Conservation (phyloP, 1,139 yeast species). For the Spencermartinsiella ligniputridi region DNA sequence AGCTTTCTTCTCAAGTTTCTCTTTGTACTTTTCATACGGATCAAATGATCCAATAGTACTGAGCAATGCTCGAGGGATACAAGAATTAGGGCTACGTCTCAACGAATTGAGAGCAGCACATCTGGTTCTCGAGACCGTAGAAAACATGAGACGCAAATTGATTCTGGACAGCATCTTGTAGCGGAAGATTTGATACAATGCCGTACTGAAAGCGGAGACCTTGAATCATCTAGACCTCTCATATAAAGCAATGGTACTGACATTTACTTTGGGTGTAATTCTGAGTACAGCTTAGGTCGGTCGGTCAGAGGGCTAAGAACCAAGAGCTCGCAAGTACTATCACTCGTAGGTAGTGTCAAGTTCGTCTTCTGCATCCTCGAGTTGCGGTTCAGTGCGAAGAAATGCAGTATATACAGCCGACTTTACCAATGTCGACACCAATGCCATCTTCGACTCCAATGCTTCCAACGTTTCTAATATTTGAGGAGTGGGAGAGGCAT, state of each 20-base stretch:
- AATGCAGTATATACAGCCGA: conserved; percentile 56
- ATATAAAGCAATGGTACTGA: too few relatives aligned
- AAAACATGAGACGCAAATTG: too few relatives aligned
- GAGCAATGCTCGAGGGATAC: neutral
- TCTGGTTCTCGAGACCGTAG: too few relatives aligned
- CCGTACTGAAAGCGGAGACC: too few relatives aligned
- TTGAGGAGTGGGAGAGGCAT: conserved; percentile 33
- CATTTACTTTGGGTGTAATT: neutral
- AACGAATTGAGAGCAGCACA: too few relatives aligned
- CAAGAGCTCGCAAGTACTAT: too few relatives aligned
- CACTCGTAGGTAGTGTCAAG: neutral
- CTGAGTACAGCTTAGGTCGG: neutral
- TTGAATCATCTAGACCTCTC: too few relatives aligned
- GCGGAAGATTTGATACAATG: too few relatives aligned
- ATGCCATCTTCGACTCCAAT: conserved; percentile 51
- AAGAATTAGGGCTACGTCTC: too few relatives aligned
- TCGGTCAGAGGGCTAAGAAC: too few relatives aligned
- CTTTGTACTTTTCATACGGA: conserved; percentile 31
- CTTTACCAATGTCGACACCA: conserved; percentile 55
- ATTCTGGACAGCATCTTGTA: neutral
- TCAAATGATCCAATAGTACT: conserved; percentile 2
- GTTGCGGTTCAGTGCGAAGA: conserved; percentile 36
- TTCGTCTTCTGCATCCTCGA: conserved; percentile 3
- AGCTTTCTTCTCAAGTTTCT: conserved; percentile 48
- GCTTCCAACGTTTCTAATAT: conserved; percentile 47